Conservation (phyloP, 768 basidiomycete species). For the Russula griseocarnosa region DNA sequence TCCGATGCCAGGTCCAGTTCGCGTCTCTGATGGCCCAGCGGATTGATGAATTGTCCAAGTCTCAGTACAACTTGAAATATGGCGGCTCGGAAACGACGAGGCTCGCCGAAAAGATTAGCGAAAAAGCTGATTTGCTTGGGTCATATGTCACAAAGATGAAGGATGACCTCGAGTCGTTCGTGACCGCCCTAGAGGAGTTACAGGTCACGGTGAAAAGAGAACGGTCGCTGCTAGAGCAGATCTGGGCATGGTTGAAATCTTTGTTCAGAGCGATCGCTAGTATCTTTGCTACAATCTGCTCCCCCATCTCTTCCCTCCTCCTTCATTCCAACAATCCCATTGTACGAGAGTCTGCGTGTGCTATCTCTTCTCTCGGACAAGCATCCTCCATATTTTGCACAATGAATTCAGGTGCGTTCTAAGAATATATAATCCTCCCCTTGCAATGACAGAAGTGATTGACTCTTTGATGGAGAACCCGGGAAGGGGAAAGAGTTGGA, state of each 20-base stretch:
- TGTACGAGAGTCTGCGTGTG: neutral
- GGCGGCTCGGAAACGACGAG: too few relatives aligned
- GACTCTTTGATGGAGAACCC: slow-evolving; percentile 2
- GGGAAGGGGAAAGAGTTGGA: neutral
- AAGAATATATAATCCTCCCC: neutral
- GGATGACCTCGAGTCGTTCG: too few relatives aligned
- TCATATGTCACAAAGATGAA: too few relatives aligned
- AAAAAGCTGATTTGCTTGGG: too few relatives aligned
- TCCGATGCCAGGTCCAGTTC: too few relatives aligned
- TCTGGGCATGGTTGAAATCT: slow-evolving; percentile 14
- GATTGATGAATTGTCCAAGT: too few relatives aligned
- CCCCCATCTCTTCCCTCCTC: slow-evolving; percentile 4
- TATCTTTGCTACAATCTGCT: slow-evolving; percentile 1
- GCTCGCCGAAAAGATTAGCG: slow-evolving; percentile 17
- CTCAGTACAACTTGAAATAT: slow-evolving; percentile 17
- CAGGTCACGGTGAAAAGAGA: too few relatives aligned
- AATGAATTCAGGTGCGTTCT: slow-evolving; percentile 11
- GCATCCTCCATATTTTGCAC: slow-evolving; percentile 7
- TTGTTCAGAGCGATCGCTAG: slow-evolving; percentile 14
- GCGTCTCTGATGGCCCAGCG: too few relatives aligned
- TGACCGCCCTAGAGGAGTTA: too few relatives aligned
- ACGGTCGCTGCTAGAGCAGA: too few relatives aligned
- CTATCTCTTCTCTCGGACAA: slow-evolving; percentile 11
- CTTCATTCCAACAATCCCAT: too few relatives aligned
- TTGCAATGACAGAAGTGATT: neutral